A percentile compares a stretch with the other conserved stretches of the same genome.
phyloP scores from a whole-genome alignment of 768 basidiomycete genomes.

The Amanita fuliginea region DNA sequence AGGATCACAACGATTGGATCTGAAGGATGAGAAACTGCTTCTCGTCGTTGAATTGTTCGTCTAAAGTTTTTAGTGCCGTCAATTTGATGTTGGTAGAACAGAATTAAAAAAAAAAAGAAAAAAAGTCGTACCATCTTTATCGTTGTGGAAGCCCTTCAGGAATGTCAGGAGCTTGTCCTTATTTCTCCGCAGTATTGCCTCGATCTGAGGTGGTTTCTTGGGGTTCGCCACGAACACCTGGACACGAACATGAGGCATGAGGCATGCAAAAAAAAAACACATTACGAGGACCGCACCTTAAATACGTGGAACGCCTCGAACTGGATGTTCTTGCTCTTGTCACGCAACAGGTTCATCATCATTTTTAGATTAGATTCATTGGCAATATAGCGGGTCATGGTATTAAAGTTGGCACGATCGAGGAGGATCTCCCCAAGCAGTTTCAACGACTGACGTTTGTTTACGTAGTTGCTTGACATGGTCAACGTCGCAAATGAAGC shows the following conservation, averaged over 20 bases:
- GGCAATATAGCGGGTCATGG: constrained; percentile 97
- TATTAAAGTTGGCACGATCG: constrained; percentile 94
- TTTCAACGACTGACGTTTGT: constrained; percentile 98
- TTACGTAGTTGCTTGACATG: constrained; percentile 92
- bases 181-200: constrained; percentile 81
- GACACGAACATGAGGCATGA: background rate
- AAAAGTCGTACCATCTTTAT: constrained; percentile 76
- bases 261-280: background rate
- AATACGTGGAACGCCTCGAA: constrained; percentile 99
- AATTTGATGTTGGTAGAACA: background rate
- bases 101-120: no score
- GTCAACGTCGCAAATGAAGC: constrained; percentile 88
- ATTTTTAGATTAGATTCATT: constrained; percentile 96
- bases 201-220: constrained; percentile 96
- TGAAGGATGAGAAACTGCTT: constrained; percentile 94
- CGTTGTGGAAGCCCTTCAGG: constrained; percentile 91
- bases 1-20: constrained; percentile 60
- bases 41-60: constrained; percentile 97
- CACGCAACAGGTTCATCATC: constrained; percentile 99
- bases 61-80: constrained; percentile 26
- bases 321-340: constrained; percentile 99
- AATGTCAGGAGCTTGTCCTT: constrained; percentile 89
- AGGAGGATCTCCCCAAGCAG: constrained; percentile 95
- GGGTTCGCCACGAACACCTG: constrained; percentile 98
- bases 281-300: constrained; percentile 57